Evolutionary conservation across 306 rosid genomes (phyloP).

Genomic region (Chamaecrista fasciculata): DNA sequence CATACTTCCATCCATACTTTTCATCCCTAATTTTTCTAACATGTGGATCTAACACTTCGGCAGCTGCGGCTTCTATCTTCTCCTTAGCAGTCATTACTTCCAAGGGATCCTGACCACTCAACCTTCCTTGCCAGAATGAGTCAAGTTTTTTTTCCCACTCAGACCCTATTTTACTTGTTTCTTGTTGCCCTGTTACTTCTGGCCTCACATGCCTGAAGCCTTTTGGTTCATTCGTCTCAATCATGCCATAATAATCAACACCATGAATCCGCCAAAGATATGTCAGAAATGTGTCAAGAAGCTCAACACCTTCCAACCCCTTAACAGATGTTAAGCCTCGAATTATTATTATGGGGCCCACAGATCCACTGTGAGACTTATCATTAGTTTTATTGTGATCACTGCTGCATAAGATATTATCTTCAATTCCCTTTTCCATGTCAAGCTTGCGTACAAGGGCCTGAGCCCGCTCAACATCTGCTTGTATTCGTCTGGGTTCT

Average conservation of each 20-base stretch:
- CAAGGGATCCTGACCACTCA: slow-evolving; percentile 87
- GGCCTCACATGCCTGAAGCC: slow-evolving; percentile 87
- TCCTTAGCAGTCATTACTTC: slow-evolving; percentile 96
- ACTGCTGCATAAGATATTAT: slow-evolving; percentile 66
- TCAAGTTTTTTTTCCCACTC: slow-evolving; percentile 93
- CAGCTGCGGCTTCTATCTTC: slow-evolving; percentile 90
- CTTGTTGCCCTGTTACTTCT: slow-evolving; percentile 46
- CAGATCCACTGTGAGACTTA: slow-evolving; percentile 62
- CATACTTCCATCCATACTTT: slow-evolving; percentile 99
- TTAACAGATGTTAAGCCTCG: slow-evolving; percentile 85
- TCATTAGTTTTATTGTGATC: slow-evolving; percentile 67
- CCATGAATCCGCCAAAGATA: slow-evolving; percentile 98
- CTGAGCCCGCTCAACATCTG: slow-evolving; percentile 79
- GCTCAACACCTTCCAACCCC: slow-evolving; percentile 92
- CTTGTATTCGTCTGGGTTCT: slow-evolving; percentile 77
- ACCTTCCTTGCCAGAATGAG: slow-evolving; percentile 78
- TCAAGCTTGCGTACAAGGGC: slow-evolving; percentile 86
- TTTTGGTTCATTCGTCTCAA: slow-evolving; percentile 80
- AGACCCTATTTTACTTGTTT: slow-evolving; percentile 51
- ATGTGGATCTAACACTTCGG: slow-evolving; percentile 74
- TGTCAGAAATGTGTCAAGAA: slow-evolving; percentile 80
- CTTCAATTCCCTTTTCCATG: slow-evolving; percentile 77
- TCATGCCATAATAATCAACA: slow-evolving; percentile 89
- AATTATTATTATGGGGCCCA: slow-evolving; percentile 73
- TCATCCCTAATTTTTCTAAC: slow-evolving; percentile 97